phyloP scores from a whole-genome alignment of 1,139 yeast species.

The Hansenula anomala region DNA sequence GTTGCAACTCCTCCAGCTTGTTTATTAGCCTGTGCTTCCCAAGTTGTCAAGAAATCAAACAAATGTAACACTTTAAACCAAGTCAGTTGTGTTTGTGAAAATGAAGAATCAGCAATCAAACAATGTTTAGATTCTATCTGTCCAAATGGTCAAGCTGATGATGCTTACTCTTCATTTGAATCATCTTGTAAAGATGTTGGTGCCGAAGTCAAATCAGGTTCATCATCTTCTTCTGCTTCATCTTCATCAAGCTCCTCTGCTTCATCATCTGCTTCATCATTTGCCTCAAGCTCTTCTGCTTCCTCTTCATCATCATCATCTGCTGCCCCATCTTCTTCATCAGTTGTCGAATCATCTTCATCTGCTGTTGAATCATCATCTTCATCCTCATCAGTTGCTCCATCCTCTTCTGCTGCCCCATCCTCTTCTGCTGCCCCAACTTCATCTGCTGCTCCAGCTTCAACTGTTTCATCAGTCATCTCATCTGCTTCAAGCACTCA shows the following conservation, averaged over 20 bases:
- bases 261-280: slow-evolving; percentile 22
- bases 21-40: slow-evolving; percentile 79
- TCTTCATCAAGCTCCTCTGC: slow-evolving; percentile 27
- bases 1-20: slow-evolving; percentile 87
- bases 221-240: slow-evolving; percentile 29
- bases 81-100: slow-evolving; percentile 60
- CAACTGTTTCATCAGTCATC: slow-evolving; percentile 8
- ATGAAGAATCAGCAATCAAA: slow-evolving; percentile 45
- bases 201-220: slow-evolving; percentile 26
- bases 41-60: slow-evolving; percentile 52
- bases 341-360: slow-evolving; percentile 12
- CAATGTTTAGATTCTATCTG: slow-evolving; percentile 60
- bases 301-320: slow-evolving; percentile 24
- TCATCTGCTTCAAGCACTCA: slow-evolving; percentile 3
- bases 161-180: slow-evolving; percentile 56
- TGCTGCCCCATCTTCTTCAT: slow-evolving; percentile 9
- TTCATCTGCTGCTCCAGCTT: slow-evolving; percentile 14
- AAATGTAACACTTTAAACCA: slow-evolving; percentile 56
- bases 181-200: slow-evolving; percentile 44
- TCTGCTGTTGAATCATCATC: slow-evolving; percentile 12
- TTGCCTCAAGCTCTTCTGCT: slow-evolving; percentile 28
- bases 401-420: slow-evolving; percentile 20
- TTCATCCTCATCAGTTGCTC: slow-evolving; percentile 23
- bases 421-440: slow-evolving; percentile 15
- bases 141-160: slow-evolving; percentile 53